Evolutionary conservation across 2,329 filamentous ascomycete species (phyloP).

Genomic region (Chaetomiaceae sp.): DNA sequence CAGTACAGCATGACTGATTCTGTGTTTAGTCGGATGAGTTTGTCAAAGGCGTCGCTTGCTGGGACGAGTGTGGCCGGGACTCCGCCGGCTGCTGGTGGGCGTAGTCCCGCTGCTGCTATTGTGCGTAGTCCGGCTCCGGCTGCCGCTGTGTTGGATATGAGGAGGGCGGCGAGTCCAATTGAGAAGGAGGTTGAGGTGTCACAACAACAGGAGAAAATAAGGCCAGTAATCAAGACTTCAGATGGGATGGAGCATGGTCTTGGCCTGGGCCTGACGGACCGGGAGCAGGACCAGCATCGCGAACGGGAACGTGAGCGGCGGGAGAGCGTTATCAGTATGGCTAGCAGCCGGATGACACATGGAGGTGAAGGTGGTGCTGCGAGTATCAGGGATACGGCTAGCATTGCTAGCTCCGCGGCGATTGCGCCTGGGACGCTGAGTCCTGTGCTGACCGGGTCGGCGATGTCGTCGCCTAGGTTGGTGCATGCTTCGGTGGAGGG

Average conservation of each 20-base stretch:
- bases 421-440: slow-evolving; percentile 6
- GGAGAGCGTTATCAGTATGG: slow-evolving; percentile 14
- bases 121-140: slow-evolving; percentile 27
- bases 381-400: slow-evolving; percentile 15
- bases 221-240: not conserved
- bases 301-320: slow-evolving; percentile 2
- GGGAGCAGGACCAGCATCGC: no score
- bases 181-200: not conserved
- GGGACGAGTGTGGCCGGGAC: slow-evolving; percentile 31
- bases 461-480: slow-evolving; percentile 32
- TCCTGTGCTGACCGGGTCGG: slow-evolving; percentile 29
- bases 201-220: not conserved
- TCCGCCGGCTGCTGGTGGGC: slow-evolving; percentile 17
- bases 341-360: not conserved
- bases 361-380: not conserved
- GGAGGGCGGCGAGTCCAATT: not conserved
- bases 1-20: slow-evolving; percentile 39
- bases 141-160: not conserved
- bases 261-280: slow-evolving; percentile 17
- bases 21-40: slow-evolving; percentile 36
- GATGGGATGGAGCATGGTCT: slow-evolving; percentile 5
- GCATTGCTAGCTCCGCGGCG: slow-evolving; percentile 18
- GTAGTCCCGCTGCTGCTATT: slow-evolving; percentile 27
- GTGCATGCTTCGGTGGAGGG: slow-evolving; percentile 20
- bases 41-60: slow-evolving; percentile 28